Conservation (phyloP, 1,284 basidiomycete species). For the Cystobasidium slooffiae region DNA sequence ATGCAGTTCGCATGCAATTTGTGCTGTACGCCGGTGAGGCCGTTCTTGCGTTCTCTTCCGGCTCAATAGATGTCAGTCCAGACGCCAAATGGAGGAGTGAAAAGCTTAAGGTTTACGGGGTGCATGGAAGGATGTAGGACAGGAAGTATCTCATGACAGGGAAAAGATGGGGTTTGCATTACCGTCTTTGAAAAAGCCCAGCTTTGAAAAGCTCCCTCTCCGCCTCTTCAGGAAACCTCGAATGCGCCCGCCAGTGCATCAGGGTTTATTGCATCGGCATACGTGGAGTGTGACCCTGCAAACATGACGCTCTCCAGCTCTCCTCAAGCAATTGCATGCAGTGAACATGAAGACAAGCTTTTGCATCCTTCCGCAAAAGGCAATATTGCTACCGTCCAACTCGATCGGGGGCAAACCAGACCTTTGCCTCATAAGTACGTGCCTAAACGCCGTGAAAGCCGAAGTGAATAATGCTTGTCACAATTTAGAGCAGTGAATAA, state of each 20-base stretch:
- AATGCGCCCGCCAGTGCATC: no score
- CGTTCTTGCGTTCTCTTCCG: neutral
- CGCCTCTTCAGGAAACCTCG: no score
- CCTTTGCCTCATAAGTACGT: no score
- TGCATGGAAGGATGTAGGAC: neutral
- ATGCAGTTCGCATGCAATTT: neutral
- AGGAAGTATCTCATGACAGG: slow-evolving; percentile 8
- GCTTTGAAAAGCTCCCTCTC: neutral
- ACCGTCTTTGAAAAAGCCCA: neutral
- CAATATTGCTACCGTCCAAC: neutral
- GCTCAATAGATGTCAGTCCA: neutral
- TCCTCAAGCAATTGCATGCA: neutral
- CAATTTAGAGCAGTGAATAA: no score
- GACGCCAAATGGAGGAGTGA: neutral
- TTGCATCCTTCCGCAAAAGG: slow-evolving; percentile 11
- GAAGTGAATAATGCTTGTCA: no score
- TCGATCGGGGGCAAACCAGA: slow-evolving; percentile 1
- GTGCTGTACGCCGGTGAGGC: neutral
- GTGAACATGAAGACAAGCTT: neutral
- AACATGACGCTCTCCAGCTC: neutral
- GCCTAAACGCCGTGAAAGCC: no score
- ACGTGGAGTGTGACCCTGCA: neutral
- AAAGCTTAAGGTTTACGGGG: no score
- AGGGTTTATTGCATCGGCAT: no score
- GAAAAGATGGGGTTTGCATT: neutral